Percentiles rank a stretch among this genome's conserved stretches.
phyloP scores from a whole-genome alignment of 768 basidiomycete genomes.

The Trichaptum fuscoviolaceum region DNA sequence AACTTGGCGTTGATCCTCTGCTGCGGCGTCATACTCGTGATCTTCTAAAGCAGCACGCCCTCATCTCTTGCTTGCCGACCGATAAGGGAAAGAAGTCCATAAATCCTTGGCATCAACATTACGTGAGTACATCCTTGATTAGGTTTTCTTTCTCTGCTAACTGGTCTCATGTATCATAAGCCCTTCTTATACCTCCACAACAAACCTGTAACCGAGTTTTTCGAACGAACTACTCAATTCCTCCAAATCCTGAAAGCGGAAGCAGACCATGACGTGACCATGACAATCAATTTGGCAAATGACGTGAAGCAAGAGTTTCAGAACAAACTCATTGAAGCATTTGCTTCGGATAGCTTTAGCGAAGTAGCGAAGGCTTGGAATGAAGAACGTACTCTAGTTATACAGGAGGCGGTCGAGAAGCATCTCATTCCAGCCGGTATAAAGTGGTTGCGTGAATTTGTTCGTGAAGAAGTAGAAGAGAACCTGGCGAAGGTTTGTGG shows the following conservation, averaged over 20 bases:
- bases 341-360: constrained; percentile 78
- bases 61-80: constrained; percentile 78
- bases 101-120: constrained; percentile 32
- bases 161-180: constrained; percentile 34
- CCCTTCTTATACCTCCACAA: constrained; percentile 90
- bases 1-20: constrained; percentile 89
- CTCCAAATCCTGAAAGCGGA: constrained; percentile 90
- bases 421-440: constrained; percentile 78
- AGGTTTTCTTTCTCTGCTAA: not conserved
- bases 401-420: constrained; percentile 73
- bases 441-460: constrained; percentile 87
- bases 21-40: constrained; percentile 75
- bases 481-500: constrained; percentile 64
- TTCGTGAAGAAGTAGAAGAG: constrained; percentile 90
- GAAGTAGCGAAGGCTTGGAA: constrained; percentile 92
- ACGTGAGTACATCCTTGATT: constrained; percentile 25
- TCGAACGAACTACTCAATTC: constrained; percentile 65
- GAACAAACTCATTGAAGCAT: constrained; percentile 71
- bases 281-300: constrained; percentile 62
- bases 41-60: constrained; percentile 67
- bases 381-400: constrained; percentile 69
- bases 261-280: constrained; percentile 77
- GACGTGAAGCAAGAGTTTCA: constrained; percentile 64
- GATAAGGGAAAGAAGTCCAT: constrained; percentile 40
- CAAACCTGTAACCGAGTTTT: constrained; percentile 69